Evolutionary conservation across 116 monocot species (phyloP), one percentile per base, ranked within the genome.

Genomic region (Posidonia oceanica): DNA sequence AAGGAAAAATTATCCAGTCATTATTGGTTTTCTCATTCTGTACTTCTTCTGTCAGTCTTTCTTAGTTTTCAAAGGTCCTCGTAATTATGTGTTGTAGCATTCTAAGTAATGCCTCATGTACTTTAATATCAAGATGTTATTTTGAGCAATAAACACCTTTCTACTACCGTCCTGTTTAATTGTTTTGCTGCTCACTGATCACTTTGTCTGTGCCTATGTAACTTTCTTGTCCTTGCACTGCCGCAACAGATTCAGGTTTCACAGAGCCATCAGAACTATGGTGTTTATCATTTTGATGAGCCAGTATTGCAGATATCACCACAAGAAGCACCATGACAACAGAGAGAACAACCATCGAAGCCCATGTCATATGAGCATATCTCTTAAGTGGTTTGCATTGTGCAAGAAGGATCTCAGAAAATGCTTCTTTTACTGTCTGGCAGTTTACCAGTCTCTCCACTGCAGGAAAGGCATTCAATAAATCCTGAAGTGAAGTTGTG

Each of bases 311-410:
- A 81, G 72, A 75, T 0, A 68, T 21, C 3, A 91, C 52, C 61
- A 85, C 16, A 3, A 96, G 67, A 41, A 80, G 4, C 61, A 80
- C 79, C 83, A 86, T 86, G 18, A 77, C 4, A 37, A 83, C 75
- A 4, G 87, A 77, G 2, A 89, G 72, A 61, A 71, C 54, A 29
- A 78, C 76, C 70, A 89, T 59, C 16, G 89, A 64, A 3, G 78
- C 83, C 89, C 96, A 96, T 42, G 83, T 69, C 68, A 85, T 81
- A 59, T 72, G 79, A 14, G 68, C 83, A 20, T 81, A 75, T 16
- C 76, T 88, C 65, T 80, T 79, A 57, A 91, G 42, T 23, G 96
- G 91, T 52, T 71, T 78, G 79, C 96, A 98, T 20, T 90, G 77
- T 5, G 72, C 64, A n/a, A 36, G 8, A 48, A 98, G 72, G 63